Base-by-base conservation (phyloP, 768 basidiomycete species). In the Boletus subparvulus region DNA sequence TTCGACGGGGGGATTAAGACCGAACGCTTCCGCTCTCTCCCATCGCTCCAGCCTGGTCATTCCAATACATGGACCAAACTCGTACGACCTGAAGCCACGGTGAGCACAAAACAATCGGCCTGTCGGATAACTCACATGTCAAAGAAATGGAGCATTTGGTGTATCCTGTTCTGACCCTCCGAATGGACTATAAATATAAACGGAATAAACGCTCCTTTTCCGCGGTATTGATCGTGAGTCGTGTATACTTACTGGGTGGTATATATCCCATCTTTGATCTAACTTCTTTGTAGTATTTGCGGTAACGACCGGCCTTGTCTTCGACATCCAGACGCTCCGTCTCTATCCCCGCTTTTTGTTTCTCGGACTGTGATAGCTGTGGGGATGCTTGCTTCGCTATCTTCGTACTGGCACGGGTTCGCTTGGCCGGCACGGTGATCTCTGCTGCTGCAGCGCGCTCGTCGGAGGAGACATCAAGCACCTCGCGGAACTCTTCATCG, bases 41-140 rank as follows among this genome's bases (percentile, higher is more conserved):
- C 94, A 98, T 39, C 95, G 79, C 59, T 94, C 85, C 14, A 96
- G 73, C 30, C 94, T 84, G n/a, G 85, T 82, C 52, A 92, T 80
- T 0, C 91, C 89, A 21, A 87, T 74, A 61, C 87, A 91, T 3
- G 91, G 92, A 0, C 92, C 92, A 65, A 85, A 94, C 61, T 90
- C 84, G 54, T 87, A 88, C 2, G 85, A 82, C 68, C 89, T 91
- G 47, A 10, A 26, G 14, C 21, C n/a, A 50, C 12, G 13, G 54
- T 67, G 46, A 61, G 45, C 21, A 54, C 43, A 19, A 35, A 39
- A 12, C 12, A n/a, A 37, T 21, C 3, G 26, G 28, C 35, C 47
- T 6, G n/a, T 19, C 41, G 7, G 28, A 26, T 40, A 41, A 69
- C 80, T 56, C 64, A 88, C 86, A 89, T 73, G 66, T 93, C 92